phyloP scores from a whole-genome alignment of 306 rosid genomes.

The Vicia faba region DNA sequence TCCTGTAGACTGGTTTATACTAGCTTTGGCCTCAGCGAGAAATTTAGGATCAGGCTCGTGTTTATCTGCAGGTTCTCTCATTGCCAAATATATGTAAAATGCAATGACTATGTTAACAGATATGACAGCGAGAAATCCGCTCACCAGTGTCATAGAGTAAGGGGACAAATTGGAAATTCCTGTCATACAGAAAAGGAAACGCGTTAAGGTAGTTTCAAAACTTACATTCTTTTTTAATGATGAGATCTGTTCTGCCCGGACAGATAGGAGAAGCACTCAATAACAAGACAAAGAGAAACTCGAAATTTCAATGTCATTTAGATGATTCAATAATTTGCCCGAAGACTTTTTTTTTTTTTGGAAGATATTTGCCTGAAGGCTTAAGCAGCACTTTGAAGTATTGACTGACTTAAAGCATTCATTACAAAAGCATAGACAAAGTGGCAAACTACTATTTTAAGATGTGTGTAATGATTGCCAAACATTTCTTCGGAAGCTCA shows the following conservation, averaged over 20 bases:
- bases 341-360: no score
- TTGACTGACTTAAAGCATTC: no score
- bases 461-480: no score
- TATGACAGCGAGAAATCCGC: constrained; percentile 90
- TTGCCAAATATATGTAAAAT: constrained; percentile 80
- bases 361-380: no score
- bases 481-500: no score
- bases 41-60: constrained; percentile 82
- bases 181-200: constrained; percentile 37
- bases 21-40: constrained; percentile 83
- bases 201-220: constrained; percentile 23
- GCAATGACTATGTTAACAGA: constrained; percentile 82
- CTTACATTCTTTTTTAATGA: constrained; percentile 8
- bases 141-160: constrained; percentile 69
- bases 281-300: constrained; percentile 5
- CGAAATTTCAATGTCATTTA: constrained; percentile 10
- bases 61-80: constrained; percentile 76
- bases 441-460: no score
- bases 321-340: not conserved
- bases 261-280: constrained; percentile 5
- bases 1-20: constrained; percentile 50
- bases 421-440: no score
- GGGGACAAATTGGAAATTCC: constrained; percentile 69
- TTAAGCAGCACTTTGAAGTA: no score
- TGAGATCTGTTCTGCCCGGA: not conserved